Base-by-base conservation (phyloP, 2,329 filamentous ascomycete species). In the Dryadomyces quercus-mongolicae region DNA sequence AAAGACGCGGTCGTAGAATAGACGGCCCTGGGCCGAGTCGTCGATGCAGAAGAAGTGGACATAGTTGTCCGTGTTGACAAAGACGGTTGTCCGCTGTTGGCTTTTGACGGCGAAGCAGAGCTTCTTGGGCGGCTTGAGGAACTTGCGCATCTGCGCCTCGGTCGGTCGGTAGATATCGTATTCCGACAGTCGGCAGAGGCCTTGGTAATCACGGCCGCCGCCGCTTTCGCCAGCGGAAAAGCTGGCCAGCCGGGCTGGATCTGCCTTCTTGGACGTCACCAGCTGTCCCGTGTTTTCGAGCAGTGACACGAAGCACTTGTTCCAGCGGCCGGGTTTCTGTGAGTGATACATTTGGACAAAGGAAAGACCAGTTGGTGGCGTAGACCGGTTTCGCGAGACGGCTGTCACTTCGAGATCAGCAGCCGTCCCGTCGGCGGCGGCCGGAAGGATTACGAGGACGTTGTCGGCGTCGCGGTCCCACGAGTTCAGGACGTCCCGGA, bases 11-110 rank as follows among this genome's bases (percentile, higher is more conserved):
- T 77, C 73, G 62, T 86, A 83, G 69, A 92, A 95, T 15, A 73
- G 70, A n/a, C 77, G 75, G 0, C 87, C 88, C 1, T 82, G 68
- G 1, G 71, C 66, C 5, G 76, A 71, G 61, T 96, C 88, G 47
- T 88, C 88, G 1, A 86, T 88, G 56, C 82, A 85, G 70, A 97
- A 95, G 69, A 92, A 95, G 64, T 97, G 92, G 3, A 95, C 86
- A 64, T 89, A 97, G 61, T 92, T 92, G 52, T 87, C 83, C 25
- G 84, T 86, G 53, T 85, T 84, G 53, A 89, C 71, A 63, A 96
- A 96, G 63, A 95, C 83, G 55, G 80, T 82, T 0, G 85, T 85
- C 68, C 92, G 95, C 64, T 95, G 85, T 70, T 95, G 90, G 61
- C 88, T 94, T 70, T 95, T 96, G 61, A 97, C 77, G 0, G 89